These are phyloP conservation scores for Anaeromyces robustus DNA, from an alignment of 192 early-diverging fungal genomes.

Conservation along the genomic window DNA sequence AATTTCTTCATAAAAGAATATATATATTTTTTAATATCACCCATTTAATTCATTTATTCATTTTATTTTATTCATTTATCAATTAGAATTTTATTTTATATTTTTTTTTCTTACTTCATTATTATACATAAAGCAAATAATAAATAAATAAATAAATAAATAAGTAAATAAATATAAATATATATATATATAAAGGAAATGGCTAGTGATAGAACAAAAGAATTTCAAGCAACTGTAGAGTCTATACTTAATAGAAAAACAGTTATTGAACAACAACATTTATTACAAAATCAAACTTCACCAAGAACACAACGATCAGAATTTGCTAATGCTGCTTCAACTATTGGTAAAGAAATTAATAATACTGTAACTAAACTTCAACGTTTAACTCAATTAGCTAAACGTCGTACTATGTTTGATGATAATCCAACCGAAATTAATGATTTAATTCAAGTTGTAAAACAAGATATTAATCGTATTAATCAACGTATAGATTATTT, in stretches of 20 bases:
- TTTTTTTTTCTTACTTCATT: too few relatives aligned
- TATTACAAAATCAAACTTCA: background rate
- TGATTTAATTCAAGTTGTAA: constrained; percentile 82
- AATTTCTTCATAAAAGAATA: too few relatives aligned
- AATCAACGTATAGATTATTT: constrained; percentile 86
- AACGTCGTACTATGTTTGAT: constrained; percentile 89
- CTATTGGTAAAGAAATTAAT: background rate
- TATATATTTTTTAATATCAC: too few relatives aligned
- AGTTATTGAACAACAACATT: background rate
- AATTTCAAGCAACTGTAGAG: background rate
- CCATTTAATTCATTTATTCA: too few relatives aligned
- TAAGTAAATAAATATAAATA: too few relatives aligned
- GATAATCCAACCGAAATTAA: constrained; percentile 92
- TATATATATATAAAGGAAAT: background rate
- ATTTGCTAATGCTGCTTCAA: background rate
- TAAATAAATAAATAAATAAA: too few relatives aligned
- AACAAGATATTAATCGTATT: constrained; percentile 88
- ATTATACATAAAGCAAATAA: too few relatives aligned
- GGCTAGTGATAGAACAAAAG: background rate
- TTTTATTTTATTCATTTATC: too few relatives aligned
- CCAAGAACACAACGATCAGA: background rate
- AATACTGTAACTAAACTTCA: background rate
- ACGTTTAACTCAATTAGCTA: constrained; percentile 46
- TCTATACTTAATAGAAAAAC: background rate
- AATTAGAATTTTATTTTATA: too few relatives aligned